A percentile compares a stretch with the other conserved stretches of the same genome.
Evolutionary conservation across 495 filamentous ascomycete species (phyloP).

Genomic region (Penicillium longicatenatum): DNA sequence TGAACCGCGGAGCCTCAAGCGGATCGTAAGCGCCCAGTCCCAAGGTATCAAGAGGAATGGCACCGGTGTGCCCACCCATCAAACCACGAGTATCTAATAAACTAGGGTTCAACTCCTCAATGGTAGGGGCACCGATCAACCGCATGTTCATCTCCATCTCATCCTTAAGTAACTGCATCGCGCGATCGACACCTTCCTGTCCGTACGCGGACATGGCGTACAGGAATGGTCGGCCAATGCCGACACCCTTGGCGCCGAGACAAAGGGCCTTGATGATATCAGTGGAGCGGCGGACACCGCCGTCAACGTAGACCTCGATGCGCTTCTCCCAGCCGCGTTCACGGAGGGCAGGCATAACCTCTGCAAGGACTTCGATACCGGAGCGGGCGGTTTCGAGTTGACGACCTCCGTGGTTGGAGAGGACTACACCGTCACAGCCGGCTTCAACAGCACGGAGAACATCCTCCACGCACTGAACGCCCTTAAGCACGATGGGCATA

Average conservation of each 20-base stretch:
- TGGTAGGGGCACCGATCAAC: constrained; percentile 72
- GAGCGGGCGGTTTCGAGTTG: constrained; percentile 89
- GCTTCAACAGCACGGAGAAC: constrained; percentile 79
- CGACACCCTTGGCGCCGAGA: constrained; percentile 84
- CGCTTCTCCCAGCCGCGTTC: constrained; percentile 77
- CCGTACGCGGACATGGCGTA: constrained; percentile 86
- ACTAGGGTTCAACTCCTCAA: constrained; percentile 77
- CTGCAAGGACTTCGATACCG: constrained; percentile 94
- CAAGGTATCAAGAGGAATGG: constrained; percentile 70
- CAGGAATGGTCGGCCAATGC: constrained; percentile 78
- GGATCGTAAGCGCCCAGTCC: constrained; percentile 65
- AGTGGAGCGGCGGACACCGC: constrained; percentile 84
- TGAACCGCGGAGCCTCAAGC: constrained; percentile 58
- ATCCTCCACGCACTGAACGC: constrained; percentile 94
- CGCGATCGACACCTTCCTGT: constrained; percentile 76
- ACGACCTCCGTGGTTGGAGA: constrained; percentile 92
- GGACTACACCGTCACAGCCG: constrained; percentile 85
- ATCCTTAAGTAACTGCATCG: constrained; percentile 90
- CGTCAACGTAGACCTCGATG: constrained; percentile 87
- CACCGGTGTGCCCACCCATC: constrained; percentile 67
- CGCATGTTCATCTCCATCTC: constrained; percentile 99
- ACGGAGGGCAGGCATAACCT: constrained; percentile 93
- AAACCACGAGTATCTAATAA: constrained; percentile 74
- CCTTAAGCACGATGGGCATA: constrained; percentile 93
- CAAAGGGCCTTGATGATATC: constrained; percentile 93